phyloP scores from a whole-genome alignment of 495 filamentous ascomycete genomes.

The Neurospora cerealis region DNA sequence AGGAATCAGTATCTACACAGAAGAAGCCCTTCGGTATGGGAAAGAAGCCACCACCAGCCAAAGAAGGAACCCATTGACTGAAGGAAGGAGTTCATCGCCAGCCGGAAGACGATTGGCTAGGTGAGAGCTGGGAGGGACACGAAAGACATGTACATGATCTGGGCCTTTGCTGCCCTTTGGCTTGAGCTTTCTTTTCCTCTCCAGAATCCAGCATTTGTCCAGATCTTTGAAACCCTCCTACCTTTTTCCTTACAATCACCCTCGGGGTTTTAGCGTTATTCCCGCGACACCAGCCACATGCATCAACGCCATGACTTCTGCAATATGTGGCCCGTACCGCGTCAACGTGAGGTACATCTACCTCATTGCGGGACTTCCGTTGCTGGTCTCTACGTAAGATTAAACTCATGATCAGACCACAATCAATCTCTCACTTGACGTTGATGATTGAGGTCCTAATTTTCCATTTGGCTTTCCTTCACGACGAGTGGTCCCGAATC shows the following conservation, averaged over 20 bases:
- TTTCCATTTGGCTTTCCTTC: neutral
- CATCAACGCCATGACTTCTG: neutral
- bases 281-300: neutral
- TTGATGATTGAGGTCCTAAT: no score
- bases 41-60: no score
- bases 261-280: neutral
- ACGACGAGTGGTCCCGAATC: neutral
- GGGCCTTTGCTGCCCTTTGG: neutral
- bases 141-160: neutral
- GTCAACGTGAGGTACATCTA: neutral
- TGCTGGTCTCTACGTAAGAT: neutral
- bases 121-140: neutral
- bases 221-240: neutral
- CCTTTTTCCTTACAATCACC: neutral
- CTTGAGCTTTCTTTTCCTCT: neutral
- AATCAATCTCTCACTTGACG: no score
- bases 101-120: neutral
- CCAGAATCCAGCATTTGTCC: neutral
- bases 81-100: neutral
- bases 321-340: neutral
- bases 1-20: neutral
- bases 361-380: neutral
- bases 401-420: neutral
- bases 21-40: no score
- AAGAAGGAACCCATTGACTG: neutral